phyloP scores from a whole-genome alignment of 768 basidiomycete genomes.

The Leccinum subgranulosum region DNA sequence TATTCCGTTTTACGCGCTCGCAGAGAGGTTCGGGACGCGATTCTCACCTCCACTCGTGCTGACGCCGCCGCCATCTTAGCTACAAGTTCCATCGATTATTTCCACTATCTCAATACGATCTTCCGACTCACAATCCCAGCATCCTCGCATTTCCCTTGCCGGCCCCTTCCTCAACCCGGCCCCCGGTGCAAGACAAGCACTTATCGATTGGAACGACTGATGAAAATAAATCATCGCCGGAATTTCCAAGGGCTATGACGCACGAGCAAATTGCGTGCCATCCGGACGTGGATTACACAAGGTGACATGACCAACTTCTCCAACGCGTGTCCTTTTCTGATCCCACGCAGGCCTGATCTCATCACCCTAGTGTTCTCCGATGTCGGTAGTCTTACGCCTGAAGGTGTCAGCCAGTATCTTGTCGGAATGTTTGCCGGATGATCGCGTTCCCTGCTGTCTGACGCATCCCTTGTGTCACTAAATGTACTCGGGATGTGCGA shows the following conservation, averaged over 20 bases:
- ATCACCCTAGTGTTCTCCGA: conserved; percentile 95
- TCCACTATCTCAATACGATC: conserved; percentile 87
- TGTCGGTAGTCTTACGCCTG: conserved; percentile 88
- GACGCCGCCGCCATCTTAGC: conserved; percentile 35
- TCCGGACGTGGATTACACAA: conserved; percentile 93
- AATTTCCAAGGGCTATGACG: conserved; percentile 49
- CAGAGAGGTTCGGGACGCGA: conserved; percentile 65
- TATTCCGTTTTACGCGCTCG: conserved; percentile 95
- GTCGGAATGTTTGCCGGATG: conserved; percentile 91
- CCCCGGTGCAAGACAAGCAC: conserved; percentile 2
- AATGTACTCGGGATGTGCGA: conserved; percentile 15
- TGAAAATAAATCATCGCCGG: conserved; percentile 1
- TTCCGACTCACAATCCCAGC: conserved; percentile 75
- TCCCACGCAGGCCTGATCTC: conserved; percentile 69
- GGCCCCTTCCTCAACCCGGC: conserved; percentile 8
- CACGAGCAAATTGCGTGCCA: conserved; percentile 78
- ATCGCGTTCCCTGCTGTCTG: conserved; percentile 17
- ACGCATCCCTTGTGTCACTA: not conserved
- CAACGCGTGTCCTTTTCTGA: conserved; percentile 20
- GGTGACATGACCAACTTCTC: conserved; percentile 41
- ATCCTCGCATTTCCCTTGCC: conserved; percentile 67
- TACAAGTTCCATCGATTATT: conserved; percentile 98
- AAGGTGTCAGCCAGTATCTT: conserved; percentile 91
- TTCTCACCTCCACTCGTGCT: conserved; percentile 17
- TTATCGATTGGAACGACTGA: conserved; percentile 2